Base-by-base conservation (phyloP, 768 basidiomycete species). In the Hericium rajendrae region DNA sequence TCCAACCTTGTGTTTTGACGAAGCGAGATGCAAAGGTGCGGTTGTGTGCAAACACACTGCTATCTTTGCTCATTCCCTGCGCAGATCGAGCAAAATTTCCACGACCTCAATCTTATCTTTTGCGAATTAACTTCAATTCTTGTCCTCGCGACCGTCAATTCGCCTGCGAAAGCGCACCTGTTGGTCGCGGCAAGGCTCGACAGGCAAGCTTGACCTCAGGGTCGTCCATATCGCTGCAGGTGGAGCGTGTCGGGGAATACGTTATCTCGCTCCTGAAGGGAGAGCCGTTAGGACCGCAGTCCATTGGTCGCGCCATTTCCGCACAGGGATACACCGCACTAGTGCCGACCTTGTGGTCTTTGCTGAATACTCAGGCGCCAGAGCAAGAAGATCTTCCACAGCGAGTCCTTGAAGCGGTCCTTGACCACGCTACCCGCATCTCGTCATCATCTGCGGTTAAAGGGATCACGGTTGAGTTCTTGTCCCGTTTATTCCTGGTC, bases 281-380 rank as follows among this genome's bases (percentile, higher is more conserved):
- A 10, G 77, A 48, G 53, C 18, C 51, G 22, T 12, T 53, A 39
- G 41, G 51, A 38, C 48, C 58, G 56, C 53, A 53, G 50, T 9
- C 52, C 55, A 15, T 69, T 82, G n/a, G 73, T 74, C 46, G 77
- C 38, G 70, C 79, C 3, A 72, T 91, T 54, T 76, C 77, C 28
- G 72, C 82, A 4, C 63, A 71, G 40, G 76, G 79, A n/a, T 93
- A 92, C 69, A 66, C 68, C 4, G 75, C 83, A 4, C 75, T 94
- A 51, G 72, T 90, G 32, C 91, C 91, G 15, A 87, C 88, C 1
- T 76, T 89, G 53, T 93, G 87, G 89, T 81, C 83, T 38, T 71
- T 91, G 59, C 67, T 91, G 58, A 84, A 79, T 71, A 66, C 62
- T n/a, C 68, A 61, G 9, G 55, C 53, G 3, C 55, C 53, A 6